Percentiles rank a stretch among this genome's conserved stretches.
These are phyloP conservation scores for Hygrophorus russula DNA, from an alignment of 768 basidiomycete genomes.

Conservation along the genomic window DNA sequence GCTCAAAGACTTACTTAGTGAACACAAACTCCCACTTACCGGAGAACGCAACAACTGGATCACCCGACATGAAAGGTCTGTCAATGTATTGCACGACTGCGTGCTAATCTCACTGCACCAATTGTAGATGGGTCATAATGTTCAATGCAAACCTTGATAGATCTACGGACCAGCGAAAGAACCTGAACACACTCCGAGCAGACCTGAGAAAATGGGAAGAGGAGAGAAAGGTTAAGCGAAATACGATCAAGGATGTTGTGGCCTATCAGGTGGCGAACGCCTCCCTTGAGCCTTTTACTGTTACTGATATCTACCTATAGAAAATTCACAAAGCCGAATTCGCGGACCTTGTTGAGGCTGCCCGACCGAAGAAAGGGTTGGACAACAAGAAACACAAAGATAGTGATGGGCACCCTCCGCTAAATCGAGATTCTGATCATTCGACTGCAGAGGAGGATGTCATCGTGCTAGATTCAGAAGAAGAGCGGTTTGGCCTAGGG, in stretches of 20 bases:
- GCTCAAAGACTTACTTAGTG: conserved; percentile 42
- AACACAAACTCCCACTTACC: conserved; percentile 35
- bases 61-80: conserved; percentile 50
- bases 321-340: conserved; percentile 30
- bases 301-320: conserved; percentile 12
- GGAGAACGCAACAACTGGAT: conserved; percentile 44
- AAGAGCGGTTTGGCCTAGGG: conserved; percentile 12
- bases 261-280: conserved; percentile 26
- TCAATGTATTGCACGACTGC: not conserved
- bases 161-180: conserved; percentile 30
- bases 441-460: conserved; percentile 12
- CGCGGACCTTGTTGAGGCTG: conserved; percentile 23
- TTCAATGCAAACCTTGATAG: conserved; percentile 67
- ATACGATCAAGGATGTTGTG: conserved; percentile 24
- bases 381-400: not conserved
- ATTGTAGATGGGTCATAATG: conserved; percentile 51
- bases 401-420: conserved; percentile 9
- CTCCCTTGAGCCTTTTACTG: not conserved
- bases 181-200: conserved; percentile 30
- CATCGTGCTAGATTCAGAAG: conserved; percentile 26
- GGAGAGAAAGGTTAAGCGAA: conserved; percentile 29
- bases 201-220: conserved; percentile 55
- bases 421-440: conserved; percentile 7
- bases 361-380: conserved; percentile 17
- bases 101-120: not conserved